phyloP scores from a whole-genome alignment of 306 rosid genomes.

The Pachyrhizus erosus region DNA sequence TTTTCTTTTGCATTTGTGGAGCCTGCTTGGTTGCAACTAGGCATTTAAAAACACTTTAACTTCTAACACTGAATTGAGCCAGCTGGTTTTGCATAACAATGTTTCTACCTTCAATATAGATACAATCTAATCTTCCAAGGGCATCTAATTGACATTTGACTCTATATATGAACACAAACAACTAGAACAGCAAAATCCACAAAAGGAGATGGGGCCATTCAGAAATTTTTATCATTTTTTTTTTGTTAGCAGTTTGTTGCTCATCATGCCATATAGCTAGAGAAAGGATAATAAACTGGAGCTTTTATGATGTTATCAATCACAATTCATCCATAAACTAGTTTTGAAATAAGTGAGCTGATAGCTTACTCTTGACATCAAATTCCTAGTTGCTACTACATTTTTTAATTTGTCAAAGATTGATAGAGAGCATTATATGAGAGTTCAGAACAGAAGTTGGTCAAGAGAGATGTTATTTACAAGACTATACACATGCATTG shows the following conservation, averaged over 20 bases:
- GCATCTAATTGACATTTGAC: slow-evolving; percentile 3
- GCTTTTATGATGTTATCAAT: background rate
- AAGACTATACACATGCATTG: slow-evolving; percentile 47
- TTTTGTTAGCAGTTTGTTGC: background rate
- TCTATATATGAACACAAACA: background rate
- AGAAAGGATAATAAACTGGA: slow-evolving; percentile 3
- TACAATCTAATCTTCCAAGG: slow-evolving; percentile 2
- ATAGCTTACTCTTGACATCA: background rate
- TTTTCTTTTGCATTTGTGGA: background rate
- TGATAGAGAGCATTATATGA: slow-evolving; percentile 4
- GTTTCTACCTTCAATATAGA: background rate
- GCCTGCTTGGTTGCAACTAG: background rate
- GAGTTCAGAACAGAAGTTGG: slow-evolving; percentile 21
- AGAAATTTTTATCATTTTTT: background rate
- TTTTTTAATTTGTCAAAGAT: slow-evolving; percentile 16
- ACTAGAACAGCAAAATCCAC: background rate
- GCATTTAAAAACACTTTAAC: background rate
- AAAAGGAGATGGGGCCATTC: slow-evolving; percentile 12
- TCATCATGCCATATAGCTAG: background rate
- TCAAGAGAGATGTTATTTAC: slow-evolving; percentile 10
- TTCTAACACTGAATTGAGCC: background rate
- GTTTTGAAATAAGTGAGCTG: background rate
- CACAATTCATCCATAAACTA: background rate
- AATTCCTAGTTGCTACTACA: background rate
- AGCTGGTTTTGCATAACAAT: background rate